These are phyloP conservation scores for Penicillium roqueforti DNA, from an alignment of 495 filamentous ascomycete genomes.

Conservation along the genomic window DNA sequence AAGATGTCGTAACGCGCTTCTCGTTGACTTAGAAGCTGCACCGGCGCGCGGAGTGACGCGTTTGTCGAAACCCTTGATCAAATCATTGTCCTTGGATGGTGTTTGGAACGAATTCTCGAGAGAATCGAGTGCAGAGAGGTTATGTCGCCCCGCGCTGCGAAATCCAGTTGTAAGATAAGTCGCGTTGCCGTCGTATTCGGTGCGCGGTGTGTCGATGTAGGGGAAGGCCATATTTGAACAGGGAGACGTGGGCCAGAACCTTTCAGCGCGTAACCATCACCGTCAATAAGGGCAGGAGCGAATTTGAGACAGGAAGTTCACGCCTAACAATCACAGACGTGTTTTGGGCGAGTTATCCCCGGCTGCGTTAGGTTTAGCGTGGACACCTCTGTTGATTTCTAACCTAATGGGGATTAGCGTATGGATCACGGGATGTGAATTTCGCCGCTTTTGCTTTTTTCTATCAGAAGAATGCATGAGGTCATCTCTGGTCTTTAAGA, in stretches of 20 bases:
- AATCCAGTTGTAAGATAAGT: slow-evolving; percentile 65
- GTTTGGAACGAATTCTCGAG: slow-evolving; percentile 82
- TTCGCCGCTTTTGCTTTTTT: slow-evolving; percentile 27
- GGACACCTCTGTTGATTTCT: slow-evolving; percentile 45
- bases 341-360: slow-evolving; percentile 34
- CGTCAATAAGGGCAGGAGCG: slow-evolving; percentile 8
- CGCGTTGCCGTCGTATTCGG: slow-evolving; percentile 68
- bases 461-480: slow-evolving; percentile 31
- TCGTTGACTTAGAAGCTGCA: slow-evolving; percentile 40
- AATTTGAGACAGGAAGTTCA: not conserved
- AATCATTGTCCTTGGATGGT: slow-evolving; percentile 71
- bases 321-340: slow-evolving; percentile 24
- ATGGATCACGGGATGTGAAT: slow-evolving; percentile 19
- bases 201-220: slow-evolving; percentile 75
- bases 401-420: slow-evolving; percentile 33
- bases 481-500: slow-evolving; percentile 29
- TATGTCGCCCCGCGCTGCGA: slow-evolving; percentile 42
- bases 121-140: slow-evolving; percentile 68
- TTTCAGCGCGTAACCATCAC: slow-evolving; percentile 35
- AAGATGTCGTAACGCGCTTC: slow-evolving; percentile 60
- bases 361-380: slow-evolving; percentile 13
- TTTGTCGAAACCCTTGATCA: slow-evolving; percentile 63
- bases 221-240: slow-evolving; percentile 41
- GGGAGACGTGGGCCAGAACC: slow-evolving; percentile 6
- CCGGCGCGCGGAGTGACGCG: slow-evolving; percentile 67